phyloP scores from a whole-genome alignment of 2,329 filamentous ascomycete genomes.

The Penicillium sp. region DNA sequence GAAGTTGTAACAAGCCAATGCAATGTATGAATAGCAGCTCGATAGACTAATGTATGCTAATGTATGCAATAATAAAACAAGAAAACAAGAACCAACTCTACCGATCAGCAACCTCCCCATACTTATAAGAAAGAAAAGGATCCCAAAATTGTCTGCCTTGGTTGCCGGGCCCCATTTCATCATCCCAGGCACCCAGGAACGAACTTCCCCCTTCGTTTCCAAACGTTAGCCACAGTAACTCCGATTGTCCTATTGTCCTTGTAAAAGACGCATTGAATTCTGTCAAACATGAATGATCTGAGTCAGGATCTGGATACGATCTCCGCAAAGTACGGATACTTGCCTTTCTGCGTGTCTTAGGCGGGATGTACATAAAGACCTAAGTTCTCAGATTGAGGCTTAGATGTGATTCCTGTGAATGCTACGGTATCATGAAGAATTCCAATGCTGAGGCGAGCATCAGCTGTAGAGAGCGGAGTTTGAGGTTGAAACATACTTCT shows the following conservation, averaged over 20 bases:
- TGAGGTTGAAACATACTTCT: conserved; percentile 15
- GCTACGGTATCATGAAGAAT: conserved; percentile 4
- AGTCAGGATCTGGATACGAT: conserved; percentile 8
- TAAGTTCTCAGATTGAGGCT: background rate
- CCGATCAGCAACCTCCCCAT: background rate
- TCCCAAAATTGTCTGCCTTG: conserved; percentile 9
- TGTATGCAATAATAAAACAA: background rate
- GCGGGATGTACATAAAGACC: background rate
- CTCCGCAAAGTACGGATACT: background rate
- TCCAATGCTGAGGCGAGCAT: background rate
- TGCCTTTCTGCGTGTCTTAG: background rate
- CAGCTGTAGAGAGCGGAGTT: conserved; percentile 3
- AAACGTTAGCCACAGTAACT: background rate
- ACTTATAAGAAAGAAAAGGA: background rate
- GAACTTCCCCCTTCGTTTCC: background rate
- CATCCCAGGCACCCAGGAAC: conserved; percentile 7
- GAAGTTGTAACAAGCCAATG: background rate
- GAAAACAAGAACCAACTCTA: background rate
- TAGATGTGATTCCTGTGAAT: background rate
- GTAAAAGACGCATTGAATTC: conserved; percentile 5
- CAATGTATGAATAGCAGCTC: conserved; percentile 3
- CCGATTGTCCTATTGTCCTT: background rate
- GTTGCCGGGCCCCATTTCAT: conserved; percentile 3
- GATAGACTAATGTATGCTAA: background rate
- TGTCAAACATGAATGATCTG: conserved; percentile 16